Conservation (phyloP, 2,329 filamentous ascomycete species). For the Curvularia lunata region DNA sequence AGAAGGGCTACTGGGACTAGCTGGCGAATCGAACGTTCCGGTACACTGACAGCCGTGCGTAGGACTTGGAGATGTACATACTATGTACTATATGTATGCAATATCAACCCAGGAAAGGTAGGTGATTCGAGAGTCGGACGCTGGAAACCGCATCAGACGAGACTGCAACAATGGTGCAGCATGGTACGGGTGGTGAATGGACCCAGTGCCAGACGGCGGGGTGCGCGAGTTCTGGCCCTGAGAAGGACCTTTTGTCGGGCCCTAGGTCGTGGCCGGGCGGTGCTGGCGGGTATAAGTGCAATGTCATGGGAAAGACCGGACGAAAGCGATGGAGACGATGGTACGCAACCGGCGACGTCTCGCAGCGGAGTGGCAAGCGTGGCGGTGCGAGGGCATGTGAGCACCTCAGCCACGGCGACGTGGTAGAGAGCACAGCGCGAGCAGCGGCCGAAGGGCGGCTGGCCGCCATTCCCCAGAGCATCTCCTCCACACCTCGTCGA, state of each 20-base stretch:
- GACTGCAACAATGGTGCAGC: neutral
- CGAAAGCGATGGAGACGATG: slow-evolving; percentile 11
- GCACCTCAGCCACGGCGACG: slow-evolving; percentile 16
- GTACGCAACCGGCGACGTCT: slow-evolving; percentile 8
- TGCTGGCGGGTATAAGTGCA: slow-evolving; percentile 3
- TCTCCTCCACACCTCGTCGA: neutral
- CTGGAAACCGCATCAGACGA: neutral
- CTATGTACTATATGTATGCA: neutral
- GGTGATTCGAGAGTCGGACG: neutral
- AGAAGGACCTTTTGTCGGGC: neutral
- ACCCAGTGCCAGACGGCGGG: slow-evolving; percentile 2
- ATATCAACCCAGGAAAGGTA: neutral
- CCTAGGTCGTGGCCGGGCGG: slow-evolving; percentile 7
- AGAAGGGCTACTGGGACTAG: neutral
- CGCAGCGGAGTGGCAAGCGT: slow-evolving; percentile 16
- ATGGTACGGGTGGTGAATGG: slow-evolving; percentile 3
- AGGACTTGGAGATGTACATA: neutral
- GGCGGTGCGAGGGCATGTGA: slow-evolving; percentile 18
- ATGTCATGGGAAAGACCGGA: slow-evolving; percentile 6
- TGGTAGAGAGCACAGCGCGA: slow-evolving; percentile 20
- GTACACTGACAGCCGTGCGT: neutral
- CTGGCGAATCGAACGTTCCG: neutral
- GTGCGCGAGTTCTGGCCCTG: slow-evolving; percentile 1
- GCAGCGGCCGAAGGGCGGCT: slow-evolving; percentile 10
- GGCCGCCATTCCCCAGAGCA: neutral